Base-by-base conservation (phyloP, 2,329 filamentous ascomycete species). In the Trichophyton verrucosum region DNA sequence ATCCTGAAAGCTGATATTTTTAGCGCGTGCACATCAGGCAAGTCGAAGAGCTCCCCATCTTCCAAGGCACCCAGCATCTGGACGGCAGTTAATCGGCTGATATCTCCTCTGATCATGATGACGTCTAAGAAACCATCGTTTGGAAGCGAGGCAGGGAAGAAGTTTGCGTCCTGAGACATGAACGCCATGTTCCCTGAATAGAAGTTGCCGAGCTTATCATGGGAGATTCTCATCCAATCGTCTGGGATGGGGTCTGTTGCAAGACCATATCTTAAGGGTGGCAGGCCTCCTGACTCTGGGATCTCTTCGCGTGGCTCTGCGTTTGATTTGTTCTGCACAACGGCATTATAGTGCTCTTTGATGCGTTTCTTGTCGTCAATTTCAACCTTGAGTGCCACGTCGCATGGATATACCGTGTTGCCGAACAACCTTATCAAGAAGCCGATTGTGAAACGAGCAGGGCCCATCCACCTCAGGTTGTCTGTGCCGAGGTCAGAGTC, bases 141-240 rank as follows among this genome's bases (percentile, higher is more conserved):
- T 13, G 91, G 87, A 7, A 92, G 80, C 0, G 92, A 82, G 0
- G 89, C 86, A 1, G 27, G 89, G 80, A 79, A 95, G 77, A 97
- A 95, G 69, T 91, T 90, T 62, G 86, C 81, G 65, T 92, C 86
- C 11, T 89, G 81, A 0, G 91, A 86, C 89, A 99, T 92, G 73
- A 87, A 95, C 24, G 88, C 85, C 86, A 97, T 95, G 72, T 96
- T 99, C 64, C 94, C 94, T 36, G 86, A 88, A 74, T 95, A 97
- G 72, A 99, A 95, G 69, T 89, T 96, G 55, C 91, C 91, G 60
- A 99, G 78, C 33, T 86, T 89, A 64, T 94, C 84, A 64, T 87
- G 82, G 0, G 87, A 83, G 2, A 87, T 76, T 20, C 87, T 76
- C 63, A 87, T 80, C 91, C 94, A 99, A 53, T 83, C 86, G 1